Conservation (phyloP, 371 early-diverging fungal species). For the Mucor velutinosus region DNA sequence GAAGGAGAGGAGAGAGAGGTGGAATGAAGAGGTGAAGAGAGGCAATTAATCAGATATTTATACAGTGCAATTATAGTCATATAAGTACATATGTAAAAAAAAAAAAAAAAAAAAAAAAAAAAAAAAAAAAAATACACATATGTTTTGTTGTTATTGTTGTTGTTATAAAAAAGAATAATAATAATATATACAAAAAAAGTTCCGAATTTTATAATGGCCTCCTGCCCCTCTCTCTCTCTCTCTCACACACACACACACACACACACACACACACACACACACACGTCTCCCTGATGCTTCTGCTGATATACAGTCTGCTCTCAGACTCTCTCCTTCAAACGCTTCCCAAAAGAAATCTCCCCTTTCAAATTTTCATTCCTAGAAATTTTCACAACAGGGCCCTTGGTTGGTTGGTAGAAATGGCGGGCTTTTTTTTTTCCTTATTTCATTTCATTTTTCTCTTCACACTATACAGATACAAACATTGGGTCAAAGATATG, state of each 20-base stretch:
- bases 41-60: neutral
- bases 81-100: neutral
- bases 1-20: neutral
- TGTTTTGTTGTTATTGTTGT: conserved; percentile 2
- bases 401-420: neutral
- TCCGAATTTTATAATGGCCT: conserved; percentile 4
- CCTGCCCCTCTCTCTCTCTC: neutral
- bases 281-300: neutral
- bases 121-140: neutral
- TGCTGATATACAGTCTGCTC: neutral
- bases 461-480: neutral
- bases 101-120: no score
- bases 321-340: neutral
- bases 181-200: neutral
- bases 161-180: neutral
- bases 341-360: neutral
- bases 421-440: conserved; percentile 10
- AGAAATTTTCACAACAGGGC: neutral
- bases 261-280: neutral
- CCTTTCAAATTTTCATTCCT: neutral
- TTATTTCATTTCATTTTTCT: conserved; percentile 1
- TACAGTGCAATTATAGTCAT: neutral
- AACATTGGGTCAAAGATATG: neutral
- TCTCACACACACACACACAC: neutral
- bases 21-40: neutral